Evolutionary conservation across 202 grass and related monocot species (phyloP), one percentile per base, ranked within the genome.

Genomic region (Setaria viridis): DNA sequence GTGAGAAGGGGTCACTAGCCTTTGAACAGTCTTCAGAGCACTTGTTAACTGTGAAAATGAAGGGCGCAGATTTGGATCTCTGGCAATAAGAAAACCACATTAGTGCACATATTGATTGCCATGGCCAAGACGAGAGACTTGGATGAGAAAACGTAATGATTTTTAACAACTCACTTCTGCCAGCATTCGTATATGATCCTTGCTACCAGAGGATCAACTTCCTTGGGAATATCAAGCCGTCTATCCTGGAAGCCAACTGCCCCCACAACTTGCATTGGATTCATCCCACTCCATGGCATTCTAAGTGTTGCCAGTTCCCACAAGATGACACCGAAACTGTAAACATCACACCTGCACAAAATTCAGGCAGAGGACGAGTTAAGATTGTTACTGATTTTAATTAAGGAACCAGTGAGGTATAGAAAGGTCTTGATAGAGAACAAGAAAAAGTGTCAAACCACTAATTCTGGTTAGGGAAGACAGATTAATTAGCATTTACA

Each of bases 241-340:
- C 90, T 80, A 14, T 96, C 92, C 88, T 99, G 97, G 87, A 99
- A 99, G 56, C 97, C 97, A 88, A 99, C 97, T 70, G 97, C 97
- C 74, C 97, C 97, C 25, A 99, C 97, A 3, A 99, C 97, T 81
- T 99, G 97, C 97, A 99, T 99, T 37, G 90, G 97, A 82, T 99
- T 99, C 97, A 99, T 99, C 78, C 97, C 97, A 67, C 81, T 37
- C 97, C 97, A 99, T 55, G 97, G 97, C 97, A 94, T 99, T 79
- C 94, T 79, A 79, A 96, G 82, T 39, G 97, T 99, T 70, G 97
- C 93, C 42, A 99, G 85, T 63, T 99, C 97, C 97, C 97, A 99
- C 32, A 99, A 87, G 85, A 99, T 99, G 58, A 99, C 97, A 39
- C 97, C 97, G 88, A 96, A 99, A 86, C 97, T 99, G 70, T 99